Evolutionary conservation across 192 early-diverging fungal genomes (phyloP).

Genomic region (Spizellomyces sp.): DNA sequence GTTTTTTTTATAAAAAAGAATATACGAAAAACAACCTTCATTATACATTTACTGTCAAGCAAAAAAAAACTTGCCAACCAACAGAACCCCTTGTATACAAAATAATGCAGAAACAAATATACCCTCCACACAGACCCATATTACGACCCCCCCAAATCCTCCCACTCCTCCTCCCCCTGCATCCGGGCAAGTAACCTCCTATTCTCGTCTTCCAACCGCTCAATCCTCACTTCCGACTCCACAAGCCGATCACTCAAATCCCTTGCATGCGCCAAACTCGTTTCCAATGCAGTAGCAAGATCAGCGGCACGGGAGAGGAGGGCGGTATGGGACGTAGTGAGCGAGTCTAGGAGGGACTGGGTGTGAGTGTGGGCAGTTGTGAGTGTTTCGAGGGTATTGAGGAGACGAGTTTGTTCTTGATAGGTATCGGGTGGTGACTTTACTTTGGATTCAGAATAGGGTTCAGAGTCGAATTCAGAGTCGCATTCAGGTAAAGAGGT

Average conservation of each 20-base stretch:
- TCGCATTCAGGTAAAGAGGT: not conserved
- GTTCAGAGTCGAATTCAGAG: not conserved
- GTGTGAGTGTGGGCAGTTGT: not conserved
- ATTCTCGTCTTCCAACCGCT: constrained; percentile 22
- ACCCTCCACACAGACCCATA: too few species aligned
- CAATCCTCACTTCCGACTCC: not conserved
- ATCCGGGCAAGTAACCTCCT: not conserved
- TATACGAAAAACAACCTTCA: too few species aligned
- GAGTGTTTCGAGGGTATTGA: not conserved
- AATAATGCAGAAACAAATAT: too few species aligned
- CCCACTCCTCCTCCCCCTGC: not conserved
- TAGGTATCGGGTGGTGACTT: not conserved
- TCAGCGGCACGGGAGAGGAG: constrained; percentile 4
- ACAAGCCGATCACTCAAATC: constrained; percentile 9
- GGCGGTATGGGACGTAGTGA: not conserved
- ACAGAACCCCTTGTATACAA: too few species aligned
- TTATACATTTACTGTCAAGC: too few species aligned
- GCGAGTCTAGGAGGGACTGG: not conserved
- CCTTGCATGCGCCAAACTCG: constrained; percentile 2
- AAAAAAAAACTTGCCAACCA: too few species aligned
- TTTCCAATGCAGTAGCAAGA: constrained; percentile 21
- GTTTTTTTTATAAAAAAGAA: too few species aligned
- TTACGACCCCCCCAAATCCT: too few species aligned
- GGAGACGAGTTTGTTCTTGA: not conserved
- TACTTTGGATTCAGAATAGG: not conserved